Evolutionary conservation across 73 alveolate genomes (phyloP), one percentile per base, ranked within the genome.

Genomic region (Effrenium voratum): DNA sequence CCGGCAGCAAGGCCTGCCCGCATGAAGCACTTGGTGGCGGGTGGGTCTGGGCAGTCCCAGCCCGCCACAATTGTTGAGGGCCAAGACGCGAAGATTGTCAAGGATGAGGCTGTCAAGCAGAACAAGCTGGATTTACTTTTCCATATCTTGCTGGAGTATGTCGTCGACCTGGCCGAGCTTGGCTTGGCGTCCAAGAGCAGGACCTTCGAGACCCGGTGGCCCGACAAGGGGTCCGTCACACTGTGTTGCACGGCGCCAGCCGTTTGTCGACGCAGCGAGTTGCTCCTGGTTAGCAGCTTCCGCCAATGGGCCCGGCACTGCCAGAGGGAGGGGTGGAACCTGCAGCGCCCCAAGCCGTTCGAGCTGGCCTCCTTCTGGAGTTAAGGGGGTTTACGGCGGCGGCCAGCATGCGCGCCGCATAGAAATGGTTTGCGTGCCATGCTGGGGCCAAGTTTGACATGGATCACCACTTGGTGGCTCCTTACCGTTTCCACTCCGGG

Each of bases 361-460:
- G 57, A 84, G 32, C 12, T 84, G 79, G 93, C 93, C n/a, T 1
- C 57, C 10, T 84, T 84, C 44, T 40, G 50, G 34, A 4, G 26
- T 36, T 26, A 36, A 8, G 93, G 12, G 93, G 93, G 28, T 79
- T 79, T 2, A 84, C 93, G 13, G 93, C 93, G 0, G 93, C 93
- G 6, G 52, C 93, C 0, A 52, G 79, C 16, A 41, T 84, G 70
- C 47, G 26, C 36, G 79, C 70, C 3, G 72, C 47, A n/a, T 38
- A 52, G 32, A 41, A 55, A 10, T 84, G 77, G 93, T 63, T 55
- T 34, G 57, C 55, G 30, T 0, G 28, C 46, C 59, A 84, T 30
- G 26, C 34, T 5, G 93, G 80, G 6, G 79, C 43, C 13, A 26
- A 16, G 2, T 36, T 84, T 30, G 57, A 50, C 26, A 13, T 83